Percentiles rank a stretch among this genome's conserved stretches.
Conservation (phyloP, 305 asterid species). For the Fraxinus dipetala region DNA sequence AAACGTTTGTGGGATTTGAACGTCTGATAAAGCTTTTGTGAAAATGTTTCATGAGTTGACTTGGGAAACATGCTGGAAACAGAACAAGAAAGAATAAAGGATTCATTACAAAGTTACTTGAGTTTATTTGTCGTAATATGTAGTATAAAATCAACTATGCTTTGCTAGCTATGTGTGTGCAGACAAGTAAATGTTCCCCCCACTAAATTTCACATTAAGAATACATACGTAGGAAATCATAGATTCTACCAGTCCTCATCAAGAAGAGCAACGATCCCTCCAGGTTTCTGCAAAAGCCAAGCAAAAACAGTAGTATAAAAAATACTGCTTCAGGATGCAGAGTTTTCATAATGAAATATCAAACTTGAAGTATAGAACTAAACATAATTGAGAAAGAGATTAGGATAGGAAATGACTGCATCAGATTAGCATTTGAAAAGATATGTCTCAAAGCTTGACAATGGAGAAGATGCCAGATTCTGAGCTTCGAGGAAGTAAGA, state of each 20-base stretch:
- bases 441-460: conserved; percentile 12
- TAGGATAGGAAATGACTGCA: background rate
- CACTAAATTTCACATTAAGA: background rate
- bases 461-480: conserved; percentile 18
- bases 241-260: conserved; percentile 87
- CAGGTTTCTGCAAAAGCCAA: conserved; percentile 79
- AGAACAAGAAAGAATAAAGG: conserved; percentile 24
- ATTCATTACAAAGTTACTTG: conserved; percentile 25
- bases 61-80: conserved; percentile 94
- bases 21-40: conserved; percentile 92
- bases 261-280: conserved; percentile 92
- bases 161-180: conserved; percentile 21
- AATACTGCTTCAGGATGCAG: conserved; percentile 24
- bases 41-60: conserved; percentile 88
- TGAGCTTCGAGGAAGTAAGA: no score
- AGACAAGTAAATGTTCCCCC: conserved; percentile 2
- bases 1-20: conserved; percentile 81
- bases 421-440: conserved; percentile 1
- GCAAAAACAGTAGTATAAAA: conserved; percentile 25
- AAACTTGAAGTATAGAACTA: conserved; percentile 11
- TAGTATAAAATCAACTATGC: conserved; percentile 13
- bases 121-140: background rate
- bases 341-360: background rate
- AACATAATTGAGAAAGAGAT: background rate
- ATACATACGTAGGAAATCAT: background rate